These are phyloP conservation scores for Trichoderma polysporum DNA, from an alignment of 2,329 filamentous ascomycete species.

Conservation along the genomic window DNA sequence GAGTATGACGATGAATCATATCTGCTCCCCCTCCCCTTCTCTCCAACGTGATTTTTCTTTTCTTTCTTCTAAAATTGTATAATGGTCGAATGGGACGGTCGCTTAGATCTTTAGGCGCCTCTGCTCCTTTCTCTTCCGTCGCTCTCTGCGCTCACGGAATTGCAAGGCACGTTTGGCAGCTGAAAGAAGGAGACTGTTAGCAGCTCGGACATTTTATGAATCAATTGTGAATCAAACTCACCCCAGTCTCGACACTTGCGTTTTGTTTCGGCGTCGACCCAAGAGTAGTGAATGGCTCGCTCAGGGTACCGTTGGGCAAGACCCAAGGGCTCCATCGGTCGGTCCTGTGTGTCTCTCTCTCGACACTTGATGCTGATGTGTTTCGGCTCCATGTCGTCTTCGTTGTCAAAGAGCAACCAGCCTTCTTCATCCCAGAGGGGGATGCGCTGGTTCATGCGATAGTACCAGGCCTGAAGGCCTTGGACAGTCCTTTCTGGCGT, in stretches of 20 bases:
- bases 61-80: neutral
- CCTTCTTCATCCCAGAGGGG: constrained; percentile 43
- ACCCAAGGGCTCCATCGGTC: constrained; percentile 39
- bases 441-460: constrained; percentile 44
- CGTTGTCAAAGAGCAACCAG: constrained; percentile 41
- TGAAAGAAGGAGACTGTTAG: constrained; percentile 20
- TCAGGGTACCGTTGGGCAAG: constrained; percentile 48
- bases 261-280: constrained; percentile 44
- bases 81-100: neutral
- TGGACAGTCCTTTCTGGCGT: constrained; percentile 41
- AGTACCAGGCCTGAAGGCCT: constrained; percentile 45
- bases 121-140: constrained; percentile 41
- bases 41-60: neutral
- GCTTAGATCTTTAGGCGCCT: constrained; percentile 37
- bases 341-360: constrained; percentile 39
- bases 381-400: constrained; percentile 40
- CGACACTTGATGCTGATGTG: constrained; percentile 42
- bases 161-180: constrained; percentile 38
- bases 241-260: constrained; percentile 40
- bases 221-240: constrained; percentile 32
- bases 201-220: neutral
- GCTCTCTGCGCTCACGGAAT: constrained; percentile 39
- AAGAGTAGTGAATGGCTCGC: constrained; percentile 45
- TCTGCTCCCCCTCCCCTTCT: neutral
- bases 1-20: neutral